Evolutionary conservation across 192 early-diverging fungal species (phyloP).

Genomic region (Backusella luteola): DNA sequence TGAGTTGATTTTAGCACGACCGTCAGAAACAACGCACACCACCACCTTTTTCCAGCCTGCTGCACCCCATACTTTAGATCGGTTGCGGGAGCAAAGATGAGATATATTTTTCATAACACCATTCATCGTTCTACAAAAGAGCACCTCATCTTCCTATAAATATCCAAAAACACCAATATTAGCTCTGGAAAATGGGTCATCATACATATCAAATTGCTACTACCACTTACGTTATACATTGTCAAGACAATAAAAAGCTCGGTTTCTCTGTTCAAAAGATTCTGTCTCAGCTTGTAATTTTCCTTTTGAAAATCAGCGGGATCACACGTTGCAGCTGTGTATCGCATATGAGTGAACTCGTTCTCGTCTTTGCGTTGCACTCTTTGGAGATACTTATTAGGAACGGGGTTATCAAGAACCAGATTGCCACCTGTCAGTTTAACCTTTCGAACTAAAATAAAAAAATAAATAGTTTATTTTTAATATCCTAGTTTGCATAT

Average conservation of each 20-base stretch:
- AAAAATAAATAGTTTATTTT: not conserved
- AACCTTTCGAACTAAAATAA: slow-evolving; percentile 39
- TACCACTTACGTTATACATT: slow-evolving; percentile 62
- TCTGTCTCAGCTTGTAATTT: slow-evolving; percentile 61
- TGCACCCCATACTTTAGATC: slow-evolving; percentile 65
- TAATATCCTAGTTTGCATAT: not conserved
- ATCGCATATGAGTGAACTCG: slow-evolving; percentile 74
- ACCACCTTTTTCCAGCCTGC: slow-evolving; percentile 81
- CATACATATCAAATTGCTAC: not conserved
- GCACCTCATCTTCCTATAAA: slow-evolving; percentile 76
- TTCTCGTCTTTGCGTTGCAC: slow-evolving; percentile 51
- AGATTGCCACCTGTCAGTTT: slow-evolving; percentile 71
- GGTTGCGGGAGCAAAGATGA: slow-evolving; percentile 63
- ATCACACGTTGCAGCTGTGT: slow-evolving; percentile 71
- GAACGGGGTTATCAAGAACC: slow-evolving; percentile 68
- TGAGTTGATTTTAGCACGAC: slow-evolving; percentile 64
- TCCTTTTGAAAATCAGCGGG: slow-evolving; percentile 60
- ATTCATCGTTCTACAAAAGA: slow-evolving; percentile 88
- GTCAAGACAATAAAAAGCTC: slow-evolving; percentile 73
- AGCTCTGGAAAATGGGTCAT: not conserved
- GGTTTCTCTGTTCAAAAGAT: slow-evolving; percentile 52
- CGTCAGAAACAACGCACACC: slow-evolving; percentile 77
- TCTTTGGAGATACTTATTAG: slow-evolving; percentile 52
- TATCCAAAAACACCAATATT: not conserved
- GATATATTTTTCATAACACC: slow-evolving; percentile 88